Conservation (phyloP, 768 basidiomycete genomes). For the Botryobasidium botryosum region DNA sequence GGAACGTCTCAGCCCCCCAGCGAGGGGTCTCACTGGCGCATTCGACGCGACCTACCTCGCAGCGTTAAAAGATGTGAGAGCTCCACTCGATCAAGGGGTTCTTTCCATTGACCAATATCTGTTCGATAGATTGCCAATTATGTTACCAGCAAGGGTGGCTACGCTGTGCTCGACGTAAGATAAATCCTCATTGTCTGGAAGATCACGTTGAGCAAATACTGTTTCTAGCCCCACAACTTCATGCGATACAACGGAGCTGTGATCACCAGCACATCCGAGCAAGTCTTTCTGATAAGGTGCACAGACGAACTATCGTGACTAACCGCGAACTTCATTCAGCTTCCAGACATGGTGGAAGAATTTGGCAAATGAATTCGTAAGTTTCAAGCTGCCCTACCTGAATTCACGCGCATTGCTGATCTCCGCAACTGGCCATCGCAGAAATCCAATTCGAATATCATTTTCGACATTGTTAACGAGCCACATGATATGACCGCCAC, state of each 20-base stretch:
- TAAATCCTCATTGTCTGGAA: constrained; percentile 4
- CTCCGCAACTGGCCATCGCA: constrained; percentile 10
- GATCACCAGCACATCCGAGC: constrained; percentile 34
- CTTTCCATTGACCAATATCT: not conserved
- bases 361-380: constrained; percentile 36
- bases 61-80: constrained; percentile 25
- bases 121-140: constrained; percentile 30
- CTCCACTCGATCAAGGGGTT: not conserved
- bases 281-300: constrained; percentile 6
- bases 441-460: constrained; percentile 29
- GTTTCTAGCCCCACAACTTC: constrained; percentile 36
- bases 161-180: constrained; percentile 39
- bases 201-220: not conserved
- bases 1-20: constrained; percentile 38
- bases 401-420: not conserved
- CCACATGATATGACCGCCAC: constrained; percentile 39
- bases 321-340: not conserved
- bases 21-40: constrained; percentile 35
- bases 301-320: not conserved
- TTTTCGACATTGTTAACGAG: constrained; percentile 53
- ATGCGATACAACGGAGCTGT: constrained; percentile 38
- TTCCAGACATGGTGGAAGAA: constrained; percentile 32
- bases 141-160: constrained; percentile 43
- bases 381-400: constrained; percentile 11
- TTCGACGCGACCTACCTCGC: constrained; percentile 37